Percentiles rank a stretch among this genome's conserved stretches.
Conservation (phyloP, 495 filamentous ascomycete genomes). For the Cenococcum geophilum region DNA sequence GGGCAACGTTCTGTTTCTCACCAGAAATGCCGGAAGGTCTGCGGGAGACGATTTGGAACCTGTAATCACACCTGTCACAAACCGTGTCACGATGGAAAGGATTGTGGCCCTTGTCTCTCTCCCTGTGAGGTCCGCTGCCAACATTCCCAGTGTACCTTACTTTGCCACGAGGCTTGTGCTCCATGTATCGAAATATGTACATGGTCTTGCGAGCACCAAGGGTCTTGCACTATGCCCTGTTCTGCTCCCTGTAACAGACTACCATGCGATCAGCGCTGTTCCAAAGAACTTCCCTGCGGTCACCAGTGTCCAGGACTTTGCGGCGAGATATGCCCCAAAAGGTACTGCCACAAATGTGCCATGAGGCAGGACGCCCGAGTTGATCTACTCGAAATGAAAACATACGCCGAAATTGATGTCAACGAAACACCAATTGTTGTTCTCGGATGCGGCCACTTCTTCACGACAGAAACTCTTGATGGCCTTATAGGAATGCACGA, state of each 20-base stretch:
- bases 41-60: conserved; percentile 17
- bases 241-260: not conserved
- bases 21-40: not conserved
- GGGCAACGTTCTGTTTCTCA: conserved; percentile 40
- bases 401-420: conserved; percentile 54
- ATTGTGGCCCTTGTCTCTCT: conserved; percentile 50
- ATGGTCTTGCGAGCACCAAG: not conserved
- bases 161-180: conserved; percentile 58
- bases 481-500: conserved; percentile 54
- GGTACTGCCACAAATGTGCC: conserved; percentile 9
- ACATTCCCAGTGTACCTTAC: conserved; percentile 55
- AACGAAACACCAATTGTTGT: conserved; percentile 56
- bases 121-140: conserved; percentile 57
- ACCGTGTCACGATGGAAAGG: conserved; percentile 49
- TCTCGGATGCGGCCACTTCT: conserved; percentile 59
- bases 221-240: not conserved
- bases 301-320: not conserved
- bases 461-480: conserved; percentile 59
- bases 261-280: not conserved
- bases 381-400: conserved; percentile 47
- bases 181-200: conserved; percentile 52
- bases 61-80: conserved; percentile 55
- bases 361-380: conserved; percentile 42
- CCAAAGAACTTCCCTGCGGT: not conserved
- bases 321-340: not conserved